A percentile compares a stretch with the other conserved stretches of the same genome.
Evolutionary conservation across 1,284 basidiomycete genomes (phyloP).

Genomic region (Marasmius tenuissimus): DNA sequence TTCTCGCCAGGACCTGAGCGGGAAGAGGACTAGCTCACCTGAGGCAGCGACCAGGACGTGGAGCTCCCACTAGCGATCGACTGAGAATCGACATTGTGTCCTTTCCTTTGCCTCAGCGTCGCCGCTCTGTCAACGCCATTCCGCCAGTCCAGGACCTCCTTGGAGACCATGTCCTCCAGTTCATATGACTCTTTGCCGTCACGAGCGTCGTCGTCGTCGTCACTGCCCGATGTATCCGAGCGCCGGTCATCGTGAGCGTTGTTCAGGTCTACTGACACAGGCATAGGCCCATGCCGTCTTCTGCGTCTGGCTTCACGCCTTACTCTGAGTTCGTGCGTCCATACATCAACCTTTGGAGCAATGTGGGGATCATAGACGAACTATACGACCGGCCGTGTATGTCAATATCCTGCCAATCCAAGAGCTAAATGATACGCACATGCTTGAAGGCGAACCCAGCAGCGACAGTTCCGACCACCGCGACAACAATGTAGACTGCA

Average conservation of each 20-base stretch:
- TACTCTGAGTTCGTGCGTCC: constrained; percentile 47
- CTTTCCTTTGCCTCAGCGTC: constrained; percentile 29
- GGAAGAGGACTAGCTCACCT: neutral
- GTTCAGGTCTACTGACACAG: constrained; percentile 5
- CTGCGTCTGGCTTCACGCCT: constrained; percentile 35
- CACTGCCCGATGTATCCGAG: neutral
- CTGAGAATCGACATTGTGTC: constrained; percentile 25
- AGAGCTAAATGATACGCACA: constrained; percentile 8
- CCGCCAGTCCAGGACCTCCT: constrained; percentile 57
- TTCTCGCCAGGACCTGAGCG: neutral
- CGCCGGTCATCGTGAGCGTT: neutral
- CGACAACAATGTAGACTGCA: constrained; percentile 1
- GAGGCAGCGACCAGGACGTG: constrained; percentile 34
- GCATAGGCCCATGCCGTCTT: constrained; percentile 23
- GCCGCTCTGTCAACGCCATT: constrained; percentile 34
- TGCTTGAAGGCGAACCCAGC: constrained; percentile 6
- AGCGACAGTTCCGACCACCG: constrained; percentile 2
- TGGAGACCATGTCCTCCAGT: constrained; percentile 49
- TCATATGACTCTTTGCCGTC: constrained; percentile 36
- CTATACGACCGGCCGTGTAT: constrained; percentile 29
- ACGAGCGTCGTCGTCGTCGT: constrained; percentile 18
- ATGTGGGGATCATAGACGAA: constrained; percentile 66
- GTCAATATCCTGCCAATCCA: neutral
- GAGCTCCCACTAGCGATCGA: constrained; percentile 35
- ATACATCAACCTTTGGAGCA: constrained; percentile 52